Conservation (phyloP, 202 grass and related monocot species). For the Zizania palustris region DNA sequence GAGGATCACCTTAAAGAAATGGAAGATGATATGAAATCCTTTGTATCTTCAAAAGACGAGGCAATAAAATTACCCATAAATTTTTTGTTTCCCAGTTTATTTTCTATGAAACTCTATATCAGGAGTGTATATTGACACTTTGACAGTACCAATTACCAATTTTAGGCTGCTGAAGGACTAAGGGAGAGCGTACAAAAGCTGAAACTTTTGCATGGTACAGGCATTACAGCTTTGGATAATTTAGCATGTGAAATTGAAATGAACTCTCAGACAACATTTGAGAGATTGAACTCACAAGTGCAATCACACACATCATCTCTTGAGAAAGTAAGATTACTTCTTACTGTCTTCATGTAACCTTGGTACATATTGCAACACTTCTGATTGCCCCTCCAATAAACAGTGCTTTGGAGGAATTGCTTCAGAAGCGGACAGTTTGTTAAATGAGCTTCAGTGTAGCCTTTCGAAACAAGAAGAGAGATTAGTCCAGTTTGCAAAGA, state of each 20-base stretch:
- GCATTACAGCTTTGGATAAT: slow-evolving; percentile 74
- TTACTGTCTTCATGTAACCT: slow-evolving; percentile 20
- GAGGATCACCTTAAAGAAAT: slow-evolving; percentile 90
- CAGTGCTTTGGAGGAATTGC: slow-evolving; percentile 93
- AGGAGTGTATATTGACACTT: slow-evolving; percentile 34
- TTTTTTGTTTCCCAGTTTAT: slow-evolving; percentile 25
- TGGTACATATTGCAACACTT: slow-evolving; percentile 33
- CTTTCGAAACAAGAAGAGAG: slow-evolving; percentile 88
- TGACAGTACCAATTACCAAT: slow-evolving; percentile 42
- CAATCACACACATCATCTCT: slow-evolving; percentile 67
- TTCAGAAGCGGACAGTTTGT: slow-evolving; percentile 80
- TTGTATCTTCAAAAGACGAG: slow-evolving; percentile 84
- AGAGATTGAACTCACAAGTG: slow-evolving; percentile 89
- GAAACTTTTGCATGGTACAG: slow-evolving; percentile 73
- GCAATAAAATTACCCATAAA: slow-evolving; percentile 36
- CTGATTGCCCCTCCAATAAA: slow-evolving; percentile 37
- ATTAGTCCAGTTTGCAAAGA: slow-evolving; percentile 69
- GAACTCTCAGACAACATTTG: slow-evolving; percentile 75
- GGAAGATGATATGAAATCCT: slow-evolving; percentile 90
- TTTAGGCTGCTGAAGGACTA: slow-evolving; percentile 82
- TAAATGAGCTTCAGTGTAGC: slow-evolving; percentile 80
- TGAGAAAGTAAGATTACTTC: slow-evolving; percentile 74
- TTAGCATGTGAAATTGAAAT: slow-evolving; percentile 88
- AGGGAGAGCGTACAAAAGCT: slow-evolving; percentile 66
- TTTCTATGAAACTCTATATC: slow-evolving; percentile 11